Percentiles rank a stretch among this genome's conserved stretches.
Evolutionary conservation across 164 flowering plant species (phyloP).

Genomic region (Chimonanthus praecox): DNA sequence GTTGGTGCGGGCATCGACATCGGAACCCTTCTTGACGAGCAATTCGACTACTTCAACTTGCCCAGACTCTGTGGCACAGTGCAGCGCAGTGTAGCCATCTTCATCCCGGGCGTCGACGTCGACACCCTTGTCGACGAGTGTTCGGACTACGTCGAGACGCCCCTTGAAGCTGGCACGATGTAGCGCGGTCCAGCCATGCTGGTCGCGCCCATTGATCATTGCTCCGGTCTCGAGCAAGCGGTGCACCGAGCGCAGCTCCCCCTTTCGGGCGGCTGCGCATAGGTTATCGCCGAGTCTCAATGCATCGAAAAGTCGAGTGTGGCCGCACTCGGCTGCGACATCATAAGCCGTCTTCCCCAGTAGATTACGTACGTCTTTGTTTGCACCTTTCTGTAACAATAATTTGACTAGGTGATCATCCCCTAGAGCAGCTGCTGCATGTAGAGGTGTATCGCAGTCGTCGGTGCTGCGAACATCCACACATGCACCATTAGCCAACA

Average conservation of each 20-base stretch:
- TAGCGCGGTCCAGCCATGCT: conserved; percentile 66
- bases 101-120: conserved; percentile 55
- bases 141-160: conserved; percentile 29
- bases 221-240: conserved; percentile 54
- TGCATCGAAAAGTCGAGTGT: conserved; percentile 42
- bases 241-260: conserved; percentile 45
- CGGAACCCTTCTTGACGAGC: conserved; percentile 61
- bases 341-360: conserved; percentile 59
- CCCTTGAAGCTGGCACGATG: conserved; percentile 73
- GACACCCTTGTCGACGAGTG: conserved; percentile 40
- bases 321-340: conserved; percentile 54
- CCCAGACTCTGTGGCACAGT: conserved; percentile 65
- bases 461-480: conserved; percentile 25
- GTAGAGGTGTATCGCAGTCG: conserved; percentile 56
- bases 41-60: conserved; percentile 50
- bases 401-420: conserved; percentile 64
- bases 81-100: conserved; percentile 71
- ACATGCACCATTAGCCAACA: conserved; percentile 43
- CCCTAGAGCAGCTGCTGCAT: conserved; percentile 48
- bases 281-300: conserved; percentile 55
- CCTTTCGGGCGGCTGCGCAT: conserved; percentile 52
- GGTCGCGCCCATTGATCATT: conserved; percentile 55
- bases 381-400: conserved; percentile 57
- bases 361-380: conserved; percentile 50
- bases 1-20: conserved; percentile 50